Conservation (phyloP, 768 basidiomycete species). For the Amanita pseudoporphyria region DNA sequence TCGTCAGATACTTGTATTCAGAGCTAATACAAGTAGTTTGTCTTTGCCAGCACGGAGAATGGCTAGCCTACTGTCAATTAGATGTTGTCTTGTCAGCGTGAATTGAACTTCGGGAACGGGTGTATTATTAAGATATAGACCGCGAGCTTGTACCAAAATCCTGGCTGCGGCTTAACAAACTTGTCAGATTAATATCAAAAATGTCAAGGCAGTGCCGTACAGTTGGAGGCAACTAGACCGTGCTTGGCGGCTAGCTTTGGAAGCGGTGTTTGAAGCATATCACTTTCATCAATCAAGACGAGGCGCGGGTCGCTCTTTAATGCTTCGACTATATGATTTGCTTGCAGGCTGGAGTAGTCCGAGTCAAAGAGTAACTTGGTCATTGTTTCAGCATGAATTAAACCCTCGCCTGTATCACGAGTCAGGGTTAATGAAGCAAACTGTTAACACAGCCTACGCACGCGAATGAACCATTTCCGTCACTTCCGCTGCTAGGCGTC, state of each 20-base stretch:
- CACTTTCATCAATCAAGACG: constrained; percentile 34
- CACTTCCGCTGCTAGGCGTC: constrained; percentile 41
- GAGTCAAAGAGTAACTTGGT: constrained; percentile 36
- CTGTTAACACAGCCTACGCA: constrained; percentile 11
- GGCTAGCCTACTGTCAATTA: constrained; percentile 53
- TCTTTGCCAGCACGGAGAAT: constrained; percentile 72
- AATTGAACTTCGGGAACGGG: constrained; percentile 41
- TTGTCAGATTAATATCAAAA: neutral
- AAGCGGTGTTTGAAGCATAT: constrained; percentile 45
- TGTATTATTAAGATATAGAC: constrained; percentile 63
- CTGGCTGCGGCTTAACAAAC: constrained; percentile 47
- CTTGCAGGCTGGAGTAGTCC: constrained; percentile 35
- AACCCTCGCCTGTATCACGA: constrained; percentile 25
- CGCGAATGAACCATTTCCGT: constrained; percentile 41
- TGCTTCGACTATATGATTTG: constrained; percentile 48
- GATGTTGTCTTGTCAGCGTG: constrained; percentile 30
- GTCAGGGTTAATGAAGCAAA: constrained; percentile 6
- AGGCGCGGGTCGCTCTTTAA: constrained; percentile 62
- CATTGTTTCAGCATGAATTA: constrained; percentile 30
- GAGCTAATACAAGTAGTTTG: constrained; percentile 48
- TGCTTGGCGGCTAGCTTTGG: constrained; percentile 52
- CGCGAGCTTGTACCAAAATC: constrained; percentile 50
- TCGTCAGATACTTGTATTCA: constrained; percentile 5
- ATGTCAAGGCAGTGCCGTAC: constrained; percentile 29
- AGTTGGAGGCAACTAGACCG: constrained; percentile 51